Base-by-base conservation (phyloP, 2,329 filamentous ascomycete genomes). In the Rhinocladiella mackenziei region DNA sequence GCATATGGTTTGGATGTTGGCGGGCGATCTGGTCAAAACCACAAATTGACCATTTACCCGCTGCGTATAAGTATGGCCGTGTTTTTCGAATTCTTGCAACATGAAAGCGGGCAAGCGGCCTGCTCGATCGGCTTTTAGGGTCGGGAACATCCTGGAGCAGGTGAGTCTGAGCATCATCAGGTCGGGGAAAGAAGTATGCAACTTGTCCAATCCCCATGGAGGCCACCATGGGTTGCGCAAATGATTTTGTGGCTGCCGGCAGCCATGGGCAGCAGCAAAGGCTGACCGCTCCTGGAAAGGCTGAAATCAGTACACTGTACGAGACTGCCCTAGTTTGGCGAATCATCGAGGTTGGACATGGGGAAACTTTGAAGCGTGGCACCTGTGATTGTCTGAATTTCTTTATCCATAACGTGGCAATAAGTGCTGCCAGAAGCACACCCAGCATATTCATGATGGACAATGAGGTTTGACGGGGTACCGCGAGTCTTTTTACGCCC, bases 181-280 rank as follows among this genome's bases (percentile, higher is more conserved):
- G n/a, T n/a, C 25, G 31, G 13, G 8, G 5, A 14, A 30, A 23
- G 2, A 7, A 4, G 28, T 13, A 10, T 20, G 9, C 14, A 30
- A 45, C 43, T 45, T 45, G 25, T 45, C 36, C 4, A 45, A 17
- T 14, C 43, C 43, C 2, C 39, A 26, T 9, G 43, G 36, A 2
- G 37, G 36, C 43, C 37, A 45, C 43, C 31, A 45, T 29, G 36
- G 18, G 14, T 67, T 68, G 59, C 77, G 70, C 4, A 72, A 72
- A 50, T 68, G 72, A 2, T 60, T 57, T 9, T 63, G 57, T 13
- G 67, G 65, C 5, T 67, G 66, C 35, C 71, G 61, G 58, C 75
- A 77, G 36, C 71, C 71, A 53, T 74, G n/a, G 8, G 28, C 22
- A 11, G 36, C 37, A 8, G 43, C 43, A 30, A 40, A 40, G n/a